phyloP scores from a whole-genome alignment of 1,139 yeast genomes.

The Kodamaea sp. region DNA sequence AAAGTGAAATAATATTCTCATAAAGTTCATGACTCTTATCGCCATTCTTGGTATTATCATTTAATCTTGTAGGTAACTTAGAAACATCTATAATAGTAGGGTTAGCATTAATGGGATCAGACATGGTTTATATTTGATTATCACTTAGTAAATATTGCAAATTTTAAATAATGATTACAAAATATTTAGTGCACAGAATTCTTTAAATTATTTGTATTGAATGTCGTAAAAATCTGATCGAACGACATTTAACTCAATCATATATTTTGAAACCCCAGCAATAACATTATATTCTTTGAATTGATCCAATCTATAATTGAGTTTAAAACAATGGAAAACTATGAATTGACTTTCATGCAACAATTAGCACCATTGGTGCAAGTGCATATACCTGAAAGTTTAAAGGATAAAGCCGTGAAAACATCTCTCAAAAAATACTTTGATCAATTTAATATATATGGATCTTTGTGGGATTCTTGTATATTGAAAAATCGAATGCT shows the following conservation, averaged over 20 bases:
- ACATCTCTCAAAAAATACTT: conserved; percentile 5
- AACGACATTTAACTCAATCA: no score
- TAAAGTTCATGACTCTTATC: conserved; percentile 18
- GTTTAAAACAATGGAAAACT: conserved; percentile 28
- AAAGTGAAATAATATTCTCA: conserved; percentile 22
- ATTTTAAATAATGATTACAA: no score
- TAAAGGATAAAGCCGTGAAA: conserved; percentile 6
- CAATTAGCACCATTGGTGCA: conserved; percentile 34
- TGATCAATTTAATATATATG: conserved; percentile 17
- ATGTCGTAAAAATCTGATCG: no score
- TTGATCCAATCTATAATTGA: background rate
- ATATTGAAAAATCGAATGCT: conserved; percentile 37
- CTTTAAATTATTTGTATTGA: no score
- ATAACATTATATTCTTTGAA: background rate
- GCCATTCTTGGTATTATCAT: conserved; percentile 15
- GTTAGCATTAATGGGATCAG: conserved; percentile 86
- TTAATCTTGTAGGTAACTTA: conserved; percentile 66
- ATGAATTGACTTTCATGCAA: conserved; percentile 25
- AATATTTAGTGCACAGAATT: no score
- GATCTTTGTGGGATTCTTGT: conserved; percentile 38
- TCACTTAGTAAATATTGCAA: no score
- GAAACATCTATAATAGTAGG: conserved; percentile 80
- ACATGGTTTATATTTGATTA: no score
- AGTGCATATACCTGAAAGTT: conserved; percentile 14
- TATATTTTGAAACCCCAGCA: background rate